These are phyloP conservation scores for Conoideocrella luteorostrata DNA, from an alignment of 2,329 filamentous ascomycete species.

Conservation along the genomic window DNA sequence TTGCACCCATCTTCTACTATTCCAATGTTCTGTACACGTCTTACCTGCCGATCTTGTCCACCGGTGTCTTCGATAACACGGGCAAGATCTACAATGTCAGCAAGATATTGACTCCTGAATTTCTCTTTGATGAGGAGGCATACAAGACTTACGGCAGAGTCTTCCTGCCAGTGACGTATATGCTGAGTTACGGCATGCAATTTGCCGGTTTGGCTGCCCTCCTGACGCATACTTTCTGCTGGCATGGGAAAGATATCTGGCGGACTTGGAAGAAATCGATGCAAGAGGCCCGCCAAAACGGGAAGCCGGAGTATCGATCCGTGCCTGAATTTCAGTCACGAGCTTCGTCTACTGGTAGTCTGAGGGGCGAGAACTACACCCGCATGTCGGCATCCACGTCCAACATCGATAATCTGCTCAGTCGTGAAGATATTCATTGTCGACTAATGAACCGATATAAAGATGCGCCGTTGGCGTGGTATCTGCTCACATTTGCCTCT, in stretches of 20 bases:
- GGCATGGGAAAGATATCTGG: constrained; percentile 80
- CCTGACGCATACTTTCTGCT: constrained; percentile 73
- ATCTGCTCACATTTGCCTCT: constrained; percentile 64
- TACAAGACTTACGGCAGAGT: constrained; percentile 79
- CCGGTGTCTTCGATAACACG: constrained; percentile 79
- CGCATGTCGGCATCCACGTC: constrained; percentile 29
- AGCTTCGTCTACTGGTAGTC: constrained; percentile 12
- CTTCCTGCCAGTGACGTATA: constrained; percentile 81
- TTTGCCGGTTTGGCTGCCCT: constrained; percentile 77
- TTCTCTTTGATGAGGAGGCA: constrained; percentile 68
- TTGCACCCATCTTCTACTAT: constrained; percentile 76
- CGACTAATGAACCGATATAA: constrained; percentile 77
- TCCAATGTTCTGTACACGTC: constrained; percentile 71
- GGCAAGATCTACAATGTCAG: constrained; percentile 75
- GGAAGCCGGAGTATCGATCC: constrained; percentile 47
- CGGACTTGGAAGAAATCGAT: constrained; percentile 66
- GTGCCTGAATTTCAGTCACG: constrained; percentile 23
- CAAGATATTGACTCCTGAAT: constrained; percentile 70
- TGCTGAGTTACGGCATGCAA: constrained; percentile 78
- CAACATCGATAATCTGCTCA: constrained; percentile 50
- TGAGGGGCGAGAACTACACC: constrained; percentile 14
- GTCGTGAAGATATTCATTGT: constrained; percentile 75
- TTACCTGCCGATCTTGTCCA: constrained; percentile 81
- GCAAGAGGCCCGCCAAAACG: constrained; percentile 51
- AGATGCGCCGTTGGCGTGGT: constrained; percentile 78